These are phyloP conservation scores for Fusarium tanahbumbuense DNA, from an alignment of 2,329 filamentous ascomycete species.

Conservation along the genomic window DNA sequence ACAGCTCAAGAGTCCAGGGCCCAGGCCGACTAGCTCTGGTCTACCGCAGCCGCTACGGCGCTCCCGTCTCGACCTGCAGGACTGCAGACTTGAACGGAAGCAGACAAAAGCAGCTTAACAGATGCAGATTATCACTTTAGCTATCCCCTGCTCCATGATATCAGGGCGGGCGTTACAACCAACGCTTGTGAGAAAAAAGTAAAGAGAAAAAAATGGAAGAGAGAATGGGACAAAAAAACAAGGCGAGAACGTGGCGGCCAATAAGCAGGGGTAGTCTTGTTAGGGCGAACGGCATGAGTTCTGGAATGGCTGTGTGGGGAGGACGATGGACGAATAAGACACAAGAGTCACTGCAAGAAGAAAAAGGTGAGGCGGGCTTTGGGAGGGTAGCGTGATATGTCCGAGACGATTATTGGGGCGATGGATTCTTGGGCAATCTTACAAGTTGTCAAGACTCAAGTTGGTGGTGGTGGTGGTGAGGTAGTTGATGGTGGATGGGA, in stretches of 20 bases:
- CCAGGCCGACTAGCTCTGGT: neutral
- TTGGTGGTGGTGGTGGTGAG: slow-evolving; percentile 1
- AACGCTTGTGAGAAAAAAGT: slow-evolving; percentile 14
- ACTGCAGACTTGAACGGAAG: neutral
- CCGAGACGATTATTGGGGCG: slow-evolving; percentile 42
- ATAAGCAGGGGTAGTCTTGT: slow-evolving; percentile 23
- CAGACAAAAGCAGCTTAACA: slow-evolving; percentile 5
- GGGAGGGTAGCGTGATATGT: slow-evolving; percentile 36
- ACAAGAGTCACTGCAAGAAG: neutral
- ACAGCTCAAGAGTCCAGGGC: slow-evolving; percentile 6
- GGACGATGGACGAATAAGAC: neutral
- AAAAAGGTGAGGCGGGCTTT: slow-evolving; percentile 38
- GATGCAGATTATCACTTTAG: slow-evolving; percentile 19
- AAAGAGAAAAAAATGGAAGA: neutral
- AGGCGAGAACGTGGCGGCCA: slow-evolving; percentile 41
- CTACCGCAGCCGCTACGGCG: slow-evolving; percentile 13
- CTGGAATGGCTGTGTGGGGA: slow-evolving; percentile 35
- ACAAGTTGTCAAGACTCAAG: neutral
- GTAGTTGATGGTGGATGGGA: neutral
- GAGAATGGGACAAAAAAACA: slow-evolving; percentile 31
- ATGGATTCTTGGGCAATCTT: slow-evolving; percentile 27
- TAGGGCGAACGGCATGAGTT: slow-evolving; percentile 46
- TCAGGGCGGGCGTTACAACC: slow-evolving; percentile 28
- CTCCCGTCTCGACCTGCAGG: slow-evolving; percentile 16
- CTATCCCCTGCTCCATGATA: slow-evolving; percentile 7